Percentiles rank a stretch among this genome's conserved stretches.
phyloP scores from a whole-genome alignment of 805 yeast genomes.

The Saccharomycopsis javanensis region DNA sequence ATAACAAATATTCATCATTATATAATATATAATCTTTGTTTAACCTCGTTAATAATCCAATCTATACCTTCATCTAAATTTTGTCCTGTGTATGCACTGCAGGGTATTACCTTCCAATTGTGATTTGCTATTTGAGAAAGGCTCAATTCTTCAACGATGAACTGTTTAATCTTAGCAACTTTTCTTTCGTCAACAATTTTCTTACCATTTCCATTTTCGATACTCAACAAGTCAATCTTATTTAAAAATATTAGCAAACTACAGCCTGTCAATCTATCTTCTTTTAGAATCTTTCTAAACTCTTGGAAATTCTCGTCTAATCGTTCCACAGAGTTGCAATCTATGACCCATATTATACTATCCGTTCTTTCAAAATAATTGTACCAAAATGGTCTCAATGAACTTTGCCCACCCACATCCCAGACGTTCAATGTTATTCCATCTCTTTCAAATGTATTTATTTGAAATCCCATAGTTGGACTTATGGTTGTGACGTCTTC shows the following conservation, averaged over 20 bases:
- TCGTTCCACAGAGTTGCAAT: slow-evolving; percentile 49
- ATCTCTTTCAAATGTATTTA: slow-evolving; percentile 42
- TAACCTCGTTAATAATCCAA: slow-evolving; percentile 35
- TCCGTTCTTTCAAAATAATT: slow-evolving; percentile 83
- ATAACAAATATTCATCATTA: neutral
- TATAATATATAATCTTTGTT: slow-evolving; percentile 30
- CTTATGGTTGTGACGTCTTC: slow-evolving; percentile 47
- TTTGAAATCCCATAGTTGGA: slow-evolving; percentile 89
- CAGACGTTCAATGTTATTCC: slow-evolving; percentile 50
- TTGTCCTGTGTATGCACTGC: slow-evolving; percentile 40
- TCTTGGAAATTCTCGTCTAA: slow-evolving; percentile 57
- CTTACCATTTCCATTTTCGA: slow-evolving; percentile 18
- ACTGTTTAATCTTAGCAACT: slow-evolving; percentile 6
- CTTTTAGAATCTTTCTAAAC: slow-evolving; percentile 49
- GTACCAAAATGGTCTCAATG: slow-evolving; percentile 84
- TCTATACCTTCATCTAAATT: slow-evolving; percentile 33
- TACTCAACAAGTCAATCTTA: slow-evolving; percentile 53
- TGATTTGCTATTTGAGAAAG: slow-evolving; percentile 31
- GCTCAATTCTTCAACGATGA: slow-evolving; percentile 22
- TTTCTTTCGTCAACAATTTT: slow-evolving; percentile 1
- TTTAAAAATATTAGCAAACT: slow-evolving; percentile 62
- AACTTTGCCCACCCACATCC: slow-evolving; percentile 90
- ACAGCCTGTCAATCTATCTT: slow-evolving; percentile 62
- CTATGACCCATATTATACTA: slow-evolving; percentile 79
- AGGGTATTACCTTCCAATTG: slow-evolving; percentile 33